Conservation (phyloP, 768 basidiomycete species). For the button mushroom (Agaricus bisporus) region DNA sequence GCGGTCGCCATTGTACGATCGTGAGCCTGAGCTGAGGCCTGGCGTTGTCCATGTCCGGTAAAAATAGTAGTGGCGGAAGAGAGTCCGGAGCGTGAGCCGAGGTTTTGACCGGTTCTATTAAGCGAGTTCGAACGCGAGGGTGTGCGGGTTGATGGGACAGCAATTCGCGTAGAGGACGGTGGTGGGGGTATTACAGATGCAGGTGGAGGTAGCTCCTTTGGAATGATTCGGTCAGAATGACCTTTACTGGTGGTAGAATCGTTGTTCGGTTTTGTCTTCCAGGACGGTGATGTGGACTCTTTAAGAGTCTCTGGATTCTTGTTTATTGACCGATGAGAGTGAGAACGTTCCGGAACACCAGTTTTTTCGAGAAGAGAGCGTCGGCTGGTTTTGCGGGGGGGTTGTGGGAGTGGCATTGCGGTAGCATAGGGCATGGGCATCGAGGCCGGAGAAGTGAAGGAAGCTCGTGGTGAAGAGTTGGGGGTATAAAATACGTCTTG, state of each 20-base stretch:
- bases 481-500: constrained; percentile 62
- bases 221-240: background rate
- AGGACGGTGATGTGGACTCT: constrained; percentile 1
- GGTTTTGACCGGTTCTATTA: background rate
- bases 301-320: background rate
- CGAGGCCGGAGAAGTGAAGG: constrained; percentile 29
- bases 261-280: constrained; percentile 1
- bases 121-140: constrained; percentile 15
- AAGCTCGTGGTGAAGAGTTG: constrained; percentile 45
- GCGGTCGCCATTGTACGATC: constrained; percentile 2
- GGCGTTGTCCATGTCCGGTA: background rate
- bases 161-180: constrained; percentile 5
- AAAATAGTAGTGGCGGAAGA: background rate
- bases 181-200: constrained; percentile 1
- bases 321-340: background rate
- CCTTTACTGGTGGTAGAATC: background rate
- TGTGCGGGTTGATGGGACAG: constrained; percentile 22
- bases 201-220: constrained; percentile 2
- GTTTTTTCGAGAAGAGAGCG: constrained; percentile 14
- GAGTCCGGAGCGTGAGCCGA: constrained; percentile 5
- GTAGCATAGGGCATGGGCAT: constrained; percentile 21
- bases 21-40: constrained; percentile 2
- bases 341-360: constrained; percentile 3
- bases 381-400: constrained; percentile 21
- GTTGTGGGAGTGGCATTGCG: constrained; percentile 9